A percentile compares a stretch with the other conserved stretches of the same genome.
Conservation (phyloP, 805 yeast genomes). For the Ogataea thermomethanolica region DNA sequence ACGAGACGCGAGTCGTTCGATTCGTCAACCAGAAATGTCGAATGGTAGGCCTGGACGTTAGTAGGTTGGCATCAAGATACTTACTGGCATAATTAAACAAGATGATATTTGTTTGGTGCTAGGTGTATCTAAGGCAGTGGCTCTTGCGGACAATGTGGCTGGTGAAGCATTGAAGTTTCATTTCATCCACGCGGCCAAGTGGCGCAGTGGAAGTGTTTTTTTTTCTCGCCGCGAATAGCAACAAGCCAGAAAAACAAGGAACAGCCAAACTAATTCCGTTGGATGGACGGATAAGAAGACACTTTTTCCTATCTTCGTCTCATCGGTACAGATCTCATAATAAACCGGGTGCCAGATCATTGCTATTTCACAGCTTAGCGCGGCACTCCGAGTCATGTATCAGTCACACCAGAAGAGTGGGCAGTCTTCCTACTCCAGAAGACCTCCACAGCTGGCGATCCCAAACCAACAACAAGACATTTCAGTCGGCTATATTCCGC, state of each 20-base stretch:
- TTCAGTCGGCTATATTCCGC: conserved; percentile 5
- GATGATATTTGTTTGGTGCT: conserved; percentile 1
- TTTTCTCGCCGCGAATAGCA: conserved; percentile 9
- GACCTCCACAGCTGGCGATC: conserved; percentile 2
- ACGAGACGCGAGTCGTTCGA: conserved; percentile 56
- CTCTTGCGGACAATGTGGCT: neutral
- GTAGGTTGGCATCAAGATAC: neutral
- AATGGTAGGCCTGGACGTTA: conserved; percentile 60
- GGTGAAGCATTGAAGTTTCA: neutral
- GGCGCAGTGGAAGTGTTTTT: conserved; percentile 1
- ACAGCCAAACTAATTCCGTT: conserved; percentile 8
- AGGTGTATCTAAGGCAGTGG: conserved; percentile 2
- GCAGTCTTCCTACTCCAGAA: neutral
- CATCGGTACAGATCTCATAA: neutral
- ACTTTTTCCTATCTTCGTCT: neutral
- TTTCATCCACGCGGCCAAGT: neutral
- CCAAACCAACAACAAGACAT: conserved; percentile 1
- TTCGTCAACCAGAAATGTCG: conserved; percentile 68
- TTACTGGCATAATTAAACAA: conserved; percentile 15
- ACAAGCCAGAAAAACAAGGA: conserved; percentile 4
- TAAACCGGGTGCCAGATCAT: neutral
- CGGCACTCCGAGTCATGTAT: conserved; percentile 4
- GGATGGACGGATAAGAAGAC: conserved; percentile 9
- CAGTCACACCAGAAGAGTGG: conserved; percentile 7
- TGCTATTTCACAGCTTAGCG: conserved; percentile 1